Conservation (phyloP, 345 rosid species). For the Microthlaspi erraticum region DNA sequence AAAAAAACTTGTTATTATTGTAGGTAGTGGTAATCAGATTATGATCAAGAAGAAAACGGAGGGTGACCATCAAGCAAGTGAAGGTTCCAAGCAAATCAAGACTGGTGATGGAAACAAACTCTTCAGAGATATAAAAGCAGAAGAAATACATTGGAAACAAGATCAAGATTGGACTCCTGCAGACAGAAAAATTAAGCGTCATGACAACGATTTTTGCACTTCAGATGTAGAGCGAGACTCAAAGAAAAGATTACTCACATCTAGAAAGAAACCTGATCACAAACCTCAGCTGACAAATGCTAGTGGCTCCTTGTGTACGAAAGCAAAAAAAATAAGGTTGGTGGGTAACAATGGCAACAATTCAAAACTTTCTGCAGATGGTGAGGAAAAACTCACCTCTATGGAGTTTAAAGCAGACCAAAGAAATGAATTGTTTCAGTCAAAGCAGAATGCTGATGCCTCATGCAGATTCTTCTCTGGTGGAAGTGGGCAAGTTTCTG, state of each 20-base stretch:
- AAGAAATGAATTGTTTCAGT: constrained; percentile 40
- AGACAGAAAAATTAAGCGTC: constrained; percentile 38
- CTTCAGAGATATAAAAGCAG: constrained; percentile 47
- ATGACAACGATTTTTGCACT: constrained; percentile 35
- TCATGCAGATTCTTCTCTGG: constrained; percentile 42
- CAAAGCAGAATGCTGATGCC: constrained; percentile 41
- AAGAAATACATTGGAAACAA: constrained; percentile 35
- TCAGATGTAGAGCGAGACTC: constrained; percentile 48
- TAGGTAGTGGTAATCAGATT: constrained; percentile 49
- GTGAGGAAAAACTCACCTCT: constrained; percentile 47
- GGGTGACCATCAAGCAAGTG: constrained; percentile 45
- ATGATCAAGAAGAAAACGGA: constrained; percentile 55
- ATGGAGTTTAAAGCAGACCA: constrained; percentile 33
- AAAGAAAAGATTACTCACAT: constrained; percentile 43
- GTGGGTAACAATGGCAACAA: constrained; percentile 43
- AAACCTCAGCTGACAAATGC: constrained; percentile 50
- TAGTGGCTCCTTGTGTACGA: constrained; percentile 51
- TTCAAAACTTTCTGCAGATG: constrained; percentile 39
- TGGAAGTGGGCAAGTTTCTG: constrained; percentile 51
- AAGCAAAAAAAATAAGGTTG: constrained; percentile 55
- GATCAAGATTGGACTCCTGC: constrained; percentile 32
- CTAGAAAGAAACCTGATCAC: constrained; percentile 47
- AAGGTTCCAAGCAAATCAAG: constrained; percentile 52
- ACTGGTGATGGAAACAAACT: constrained; percentile 44
- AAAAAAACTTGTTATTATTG: constrained; percentile 24